Conservation (phyloP, 805 yeast genomes). For the Torulaspora microellipsoides region DNA sequence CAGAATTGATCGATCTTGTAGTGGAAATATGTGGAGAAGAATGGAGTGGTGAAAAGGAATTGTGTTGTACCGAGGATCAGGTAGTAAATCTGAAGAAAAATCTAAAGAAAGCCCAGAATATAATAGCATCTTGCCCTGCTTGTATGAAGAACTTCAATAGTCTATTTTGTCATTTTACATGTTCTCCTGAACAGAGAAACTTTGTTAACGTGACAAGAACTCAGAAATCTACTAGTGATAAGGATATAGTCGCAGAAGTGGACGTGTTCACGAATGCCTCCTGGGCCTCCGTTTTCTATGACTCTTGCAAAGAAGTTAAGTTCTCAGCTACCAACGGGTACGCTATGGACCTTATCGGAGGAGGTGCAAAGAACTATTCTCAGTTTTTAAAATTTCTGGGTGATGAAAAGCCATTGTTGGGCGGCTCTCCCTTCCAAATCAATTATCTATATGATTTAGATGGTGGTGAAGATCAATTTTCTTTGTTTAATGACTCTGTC, state of each 20-base stretch:
- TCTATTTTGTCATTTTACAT: slow-evolving; percentile 82
- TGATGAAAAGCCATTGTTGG: slow-evolving; percentile 87
- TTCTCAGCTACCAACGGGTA: slow-evolving; percentile 92
- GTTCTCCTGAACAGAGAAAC: slow-evolving; percentile 76
- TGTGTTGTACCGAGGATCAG: slow-evolving; percentile 74
- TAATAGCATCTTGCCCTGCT: slow-evolving; percentile 91
- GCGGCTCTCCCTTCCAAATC: slow-evolving; percentile 95
- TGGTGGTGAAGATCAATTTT: slow-evolving; percentile 17
- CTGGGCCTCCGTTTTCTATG: slow-evolving; percentile 63
- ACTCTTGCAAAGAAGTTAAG: slow-evolving; percentile 84
- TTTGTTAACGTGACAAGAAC: slow-evolving; percentile 66
- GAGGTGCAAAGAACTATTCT: slow-evolving; percentile 78
- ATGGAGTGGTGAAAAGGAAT: slow-evolving; percentile 45
- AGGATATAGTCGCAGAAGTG: slow-evolving; percentile 67
- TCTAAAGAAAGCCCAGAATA: slow-evolving; percentile 68
- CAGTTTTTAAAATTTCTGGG: slow-evolving; percentile 85
- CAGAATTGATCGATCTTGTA: slow-evolving; percentile 43
- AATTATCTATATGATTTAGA: slow-evolving; percentile 54
- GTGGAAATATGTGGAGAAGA: slow-evolving; percentile 67
- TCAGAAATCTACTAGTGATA: slow-evolving; percentile 33
- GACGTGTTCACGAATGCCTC: slow-evolving; percentile 54
- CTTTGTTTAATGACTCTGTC: slow-evolving; percentile 20
- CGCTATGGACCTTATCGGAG: slow-evolving; percentile 96
- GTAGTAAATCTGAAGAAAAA: slow-evolving; percentile 50
- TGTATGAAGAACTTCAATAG: slow-evolving; percentile 81